Evolutionary conservation across 441 rosid genomes (phyloP).

Genomic region (Syzygium malaccense): DNA sequence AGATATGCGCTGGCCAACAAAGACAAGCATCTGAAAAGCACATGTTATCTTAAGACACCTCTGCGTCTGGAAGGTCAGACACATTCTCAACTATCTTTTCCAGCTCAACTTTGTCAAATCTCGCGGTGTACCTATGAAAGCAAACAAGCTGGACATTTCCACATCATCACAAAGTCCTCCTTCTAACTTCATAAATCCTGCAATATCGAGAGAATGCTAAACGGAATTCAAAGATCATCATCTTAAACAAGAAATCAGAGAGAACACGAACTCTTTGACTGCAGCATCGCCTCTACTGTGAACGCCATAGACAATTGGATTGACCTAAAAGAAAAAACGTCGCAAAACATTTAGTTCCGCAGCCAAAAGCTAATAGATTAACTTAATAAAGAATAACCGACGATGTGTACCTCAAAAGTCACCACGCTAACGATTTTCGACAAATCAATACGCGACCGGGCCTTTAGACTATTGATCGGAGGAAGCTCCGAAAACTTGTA

Average conservation of each 20-base stretch:
- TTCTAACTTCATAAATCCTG: no score
- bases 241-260: background rate
- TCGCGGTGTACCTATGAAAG: slow-evolving; percentile 52
- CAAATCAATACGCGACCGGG: slow-evolving; percentile 83
- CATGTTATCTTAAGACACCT: slow-evolving; percentile 27
- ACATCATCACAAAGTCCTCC: no score
- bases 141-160: no score
- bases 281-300: slow-evolving; percentile 76
- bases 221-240: no score
- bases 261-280: slow-evolving; percentile 57
- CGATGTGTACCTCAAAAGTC: background rate
- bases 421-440: slow-evolving; percentile 61
- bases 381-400: fast-evolving
- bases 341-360: no score
- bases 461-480: slow-evolving; percentile 51
- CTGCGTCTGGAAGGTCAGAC: slow-evolving; percentile 54
- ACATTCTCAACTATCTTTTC: slow-evolving; percentile 44
- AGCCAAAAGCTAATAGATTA: background rate
- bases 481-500: slow-evolving; percentile 64
- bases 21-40: background rate
- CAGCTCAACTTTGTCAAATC: slow-evolving; percentile 69
- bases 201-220: no score
- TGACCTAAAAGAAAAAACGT: no score
- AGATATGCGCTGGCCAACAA: background rate
- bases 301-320: slow-evolving; percentile 7